Evolutionary conservation across 1,284 basidiomycete genomes (phyloP), one percentile per base, ranked within the genome.

Genomic region (Heliocybe sulcata): DNA sequence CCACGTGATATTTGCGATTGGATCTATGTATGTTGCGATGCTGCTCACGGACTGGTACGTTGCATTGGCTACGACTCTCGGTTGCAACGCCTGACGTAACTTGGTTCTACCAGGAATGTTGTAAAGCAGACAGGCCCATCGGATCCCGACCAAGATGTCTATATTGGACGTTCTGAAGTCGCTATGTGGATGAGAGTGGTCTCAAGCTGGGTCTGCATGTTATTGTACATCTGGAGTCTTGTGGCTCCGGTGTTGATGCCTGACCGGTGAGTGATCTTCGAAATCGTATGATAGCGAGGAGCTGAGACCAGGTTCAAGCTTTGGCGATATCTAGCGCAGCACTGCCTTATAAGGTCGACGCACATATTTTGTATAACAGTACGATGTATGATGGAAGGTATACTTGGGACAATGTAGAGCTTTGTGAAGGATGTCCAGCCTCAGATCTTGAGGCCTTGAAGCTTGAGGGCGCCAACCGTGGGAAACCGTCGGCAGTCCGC

Each of bases 181-280:
- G 94, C 96, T 2, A 99, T 99, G 96, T 99, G 97, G 96, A 98
- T 98, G 92, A 79, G 97, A 3, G 82, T 98, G 48, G 89, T 98
- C 33, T 95, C 92, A 50, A 91, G 91, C 63, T 99, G 95, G 94
- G 79, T 95, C 31, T 97, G 93, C 70, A 90, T 95, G 72, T 65
- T 85, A 45, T 74, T 98, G 51, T 98, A 97, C 68, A 81, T 82
- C 31, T 97, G 94, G 94, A 95, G 90, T 64, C 72, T 95, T 59
- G 64, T 97, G 45, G 95, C 93, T 10, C 95, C 95, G 1, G 88
- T 94, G 29, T 58, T 97, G 27, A 76, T 94, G 81, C 94, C 94
- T 49, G 95, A 92, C 64, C 76, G 89, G 88, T 87, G 56, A 53
- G 72, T 59, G 26, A 12, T 27, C 35, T 49, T 10, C 14, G 3